Base-by-base conservation (phyloP, 2,329 filamentous ascomycete genomes). In the Penicillium brevicompactum region DNA sequence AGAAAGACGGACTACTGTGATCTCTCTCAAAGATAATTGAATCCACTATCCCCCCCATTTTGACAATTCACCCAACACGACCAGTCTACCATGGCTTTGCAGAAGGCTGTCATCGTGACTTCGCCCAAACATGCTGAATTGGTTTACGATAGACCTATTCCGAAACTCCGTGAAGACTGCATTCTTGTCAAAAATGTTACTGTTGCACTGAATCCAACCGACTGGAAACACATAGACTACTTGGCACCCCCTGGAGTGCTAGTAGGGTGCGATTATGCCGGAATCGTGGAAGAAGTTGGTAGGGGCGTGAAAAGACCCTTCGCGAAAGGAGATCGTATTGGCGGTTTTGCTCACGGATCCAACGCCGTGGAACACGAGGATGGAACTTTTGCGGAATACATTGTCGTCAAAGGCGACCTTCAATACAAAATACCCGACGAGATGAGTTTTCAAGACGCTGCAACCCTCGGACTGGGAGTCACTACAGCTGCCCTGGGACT, bases 351-450 rank as follows among this genome's bases (percentile, higher is more conserved):
- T 2, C 57, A 61, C 16, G 62, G 57, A 37, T 24, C 8, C 6
- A 11, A 22, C 4, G 6, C 6, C 18, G 52, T 46, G 27, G 43
- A 56, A 2, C 53, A 53, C 27, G 11, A 43, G 8, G 58, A 62
- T 31, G 61, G 59, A 7, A 52, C 61, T 1, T 63, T 63, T n/a
- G 59, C 59, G 10, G 53, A 75, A 49, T 76, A 74, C 55, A 66
- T 67, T 59, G 69, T 68, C 38, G 71, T 73, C 54, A 67, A 68
- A 4, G 69, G 69, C 0, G 63, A 61, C 7, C 63, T 75, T 1
- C 62, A 73, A 1, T 67, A 58, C 24, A 71, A 70, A 51, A 70
- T 71, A 0, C 74, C 74, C 2, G 47, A 43, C 7, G 64, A 27
- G 14, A 65, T 71, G 42, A 69, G 44, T 24, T 64, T 71, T 27